A percentile compares a stretch with the other conserved stretches of the same genome.
Evolutionary conservation across 768 basidiomycete species (phyloP).

Genomic region (Cystobasidium tubakii): DNA sequence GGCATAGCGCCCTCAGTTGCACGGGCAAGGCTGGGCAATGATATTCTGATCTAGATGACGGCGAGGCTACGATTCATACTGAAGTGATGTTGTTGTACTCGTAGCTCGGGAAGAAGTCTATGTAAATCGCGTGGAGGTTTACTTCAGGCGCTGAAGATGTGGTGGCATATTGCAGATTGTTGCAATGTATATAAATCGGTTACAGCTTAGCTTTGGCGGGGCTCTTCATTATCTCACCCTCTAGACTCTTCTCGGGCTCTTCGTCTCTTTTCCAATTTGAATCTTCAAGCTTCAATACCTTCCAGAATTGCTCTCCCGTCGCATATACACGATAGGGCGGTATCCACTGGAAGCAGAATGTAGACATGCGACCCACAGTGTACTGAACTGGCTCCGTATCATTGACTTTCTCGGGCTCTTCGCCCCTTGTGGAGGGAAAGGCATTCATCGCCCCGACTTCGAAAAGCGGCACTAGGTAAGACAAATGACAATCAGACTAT

Average conservation of each 20-base stretch:
- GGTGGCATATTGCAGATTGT: too few relatives aligned
- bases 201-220: background rate
- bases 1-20: background rate
- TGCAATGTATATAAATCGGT: too few relatives aligned
- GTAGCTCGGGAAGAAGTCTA: background rate
- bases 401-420: background rate
- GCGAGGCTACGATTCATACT: too few relatives aligned
- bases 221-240: background rate
- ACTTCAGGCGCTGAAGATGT: too few relatives aligned
- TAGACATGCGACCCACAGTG: background rate
- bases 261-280: background rate
- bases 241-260: background rate
- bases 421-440: background rate
- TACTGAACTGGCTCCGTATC: background rate
- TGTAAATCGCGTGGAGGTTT: background rate
- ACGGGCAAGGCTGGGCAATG: too few relatives aligned
- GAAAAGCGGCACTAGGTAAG: background rate
- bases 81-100: background rate
- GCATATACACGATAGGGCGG: slow-evolving; percentile 6
- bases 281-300: slow-evolving; percentile 3
- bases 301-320: slow-evolving; percentile 24
- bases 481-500: background rate
- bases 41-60: background rate
- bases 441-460: background rate
- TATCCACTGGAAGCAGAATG: slow-evolving; percentile 20